These are phyloP conservation scores for Candida argentea DNA, from an alignment of 805 yeast genomes.

Conservation along the genomic window DNA sequence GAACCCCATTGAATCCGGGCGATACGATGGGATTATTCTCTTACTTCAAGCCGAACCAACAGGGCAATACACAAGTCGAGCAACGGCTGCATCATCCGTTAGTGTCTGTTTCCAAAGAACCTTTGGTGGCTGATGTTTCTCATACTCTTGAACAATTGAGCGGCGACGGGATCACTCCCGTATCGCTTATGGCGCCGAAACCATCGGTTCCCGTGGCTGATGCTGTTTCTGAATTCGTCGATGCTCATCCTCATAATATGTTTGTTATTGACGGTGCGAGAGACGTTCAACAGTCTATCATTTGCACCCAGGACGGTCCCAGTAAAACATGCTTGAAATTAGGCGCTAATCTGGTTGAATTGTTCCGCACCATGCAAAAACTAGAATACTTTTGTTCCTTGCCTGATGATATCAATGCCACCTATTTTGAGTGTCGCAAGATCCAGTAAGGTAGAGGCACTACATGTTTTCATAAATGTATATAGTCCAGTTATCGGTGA, in stretches of 20 bases:
- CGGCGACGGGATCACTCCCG: slow-evolving; percentile 2
- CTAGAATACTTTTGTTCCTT: slow-evolving; percentile 41
- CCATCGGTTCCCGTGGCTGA: slow-evolving; percentile 7
- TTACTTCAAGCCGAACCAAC: too few relatives aligned
- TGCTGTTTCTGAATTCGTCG: slow-evolving; percentile 20
- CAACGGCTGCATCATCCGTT: slow-evolving; percentile 19
- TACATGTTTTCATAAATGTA: neutral
- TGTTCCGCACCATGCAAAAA: slow-evolving; percentile 40
- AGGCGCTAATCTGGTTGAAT: slow-evolving; percentile 26
- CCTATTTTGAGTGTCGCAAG: slow-evolving; percentile 43
- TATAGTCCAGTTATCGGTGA: neutral
- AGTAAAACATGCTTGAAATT: slow-evolving; percentile 40
- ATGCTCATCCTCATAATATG: slow-evolving; percentile 19
- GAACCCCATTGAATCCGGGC: neutral
- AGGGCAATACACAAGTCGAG: slow-evolving; percentile 10
- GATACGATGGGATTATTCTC: slow-evolving; percentile 10
- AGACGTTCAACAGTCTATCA: slow-evolving; percentile 26
- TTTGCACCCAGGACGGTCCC: slow-evolving; percentile 33
- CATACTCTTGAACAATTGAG: slow-evolving; percentile 20
- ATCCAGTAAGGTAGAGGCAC: slow-evolving; percentile 8
- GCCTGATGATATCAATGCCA: slow-evolving; percentile 38
- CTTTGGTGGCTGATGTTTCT: slow-evolving; percentile 18
- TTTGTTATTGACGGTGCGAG: slow-evolving; percentile 35
- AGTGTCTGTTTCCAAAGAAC: slow-evolving; percentile 11
- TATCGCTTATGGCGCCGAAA: neutral